phyloP scores from a whole-genome alignment of 2,329 filamentous ascomycete genomes.

The Metarhizium sp. region DNA sequence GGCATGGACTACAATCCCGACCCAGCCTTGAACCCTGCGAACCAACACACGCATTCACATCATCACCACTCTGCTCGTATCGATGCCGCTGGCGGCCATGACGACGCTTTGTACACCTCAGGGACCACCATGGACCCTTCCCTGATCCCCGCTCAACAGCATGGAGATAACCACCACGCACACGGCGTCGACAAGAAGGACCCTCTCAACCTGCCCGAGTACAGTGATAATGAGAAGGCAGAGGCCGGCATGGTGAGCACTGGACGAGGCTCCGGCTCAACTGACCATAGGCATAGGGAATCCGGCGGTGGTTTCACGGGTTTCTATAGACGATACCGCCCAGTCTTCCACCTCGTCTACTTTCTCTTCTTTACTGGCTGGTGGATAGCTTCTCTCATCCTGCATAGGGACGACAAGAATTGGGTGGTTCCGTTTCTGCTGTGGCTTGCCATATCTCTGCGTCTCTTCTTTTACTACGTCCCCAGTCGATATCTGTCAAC shows the following conservation, averaged over 20 bases:
- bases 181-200: conserved; percentile 15
- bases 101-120: conserved; percentile 38
- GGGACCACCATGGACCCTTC: conserved; percentile 26
- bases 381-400: conserved; percentile 68
- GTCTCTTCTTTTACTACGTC: conserved; percentile 65
- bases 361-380: conserved; percentile 44
- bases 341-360: conserved; percentile 36
- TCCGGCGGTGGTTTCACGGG: conserved; percentile 16
- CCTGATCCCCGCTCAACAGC: conserved; percentile 23
- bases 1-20: conserved; percentile 19
- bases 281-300: conserved; percentile 7
- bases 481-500: conserved; percentile 56
- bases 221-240: conserved; percentile 30
- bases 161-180: conserved; percentile 15
- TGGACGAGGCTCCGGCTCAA: conserved; percentile 14
- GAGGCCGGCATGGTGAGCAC: conserved; percentile 22
- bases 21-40: conserved; percentile 24
- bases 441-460: conserved; percentile 65
- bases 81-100: conserved; percentile 20
- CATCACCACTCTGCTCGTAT: conserved; percentile 29
- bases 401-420: conserved; percentile 63
- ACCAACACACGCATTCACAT: conserved; percentile 36
- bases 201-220: conserved; percentile 23
- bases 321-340: conserved; percentile 35
- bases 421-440: conserved; percentile 81